Evolutionary conservation across 768 basidiomycete genomes (phyloP).

Genomic region (Daedaleopsis nitida): DNA sequence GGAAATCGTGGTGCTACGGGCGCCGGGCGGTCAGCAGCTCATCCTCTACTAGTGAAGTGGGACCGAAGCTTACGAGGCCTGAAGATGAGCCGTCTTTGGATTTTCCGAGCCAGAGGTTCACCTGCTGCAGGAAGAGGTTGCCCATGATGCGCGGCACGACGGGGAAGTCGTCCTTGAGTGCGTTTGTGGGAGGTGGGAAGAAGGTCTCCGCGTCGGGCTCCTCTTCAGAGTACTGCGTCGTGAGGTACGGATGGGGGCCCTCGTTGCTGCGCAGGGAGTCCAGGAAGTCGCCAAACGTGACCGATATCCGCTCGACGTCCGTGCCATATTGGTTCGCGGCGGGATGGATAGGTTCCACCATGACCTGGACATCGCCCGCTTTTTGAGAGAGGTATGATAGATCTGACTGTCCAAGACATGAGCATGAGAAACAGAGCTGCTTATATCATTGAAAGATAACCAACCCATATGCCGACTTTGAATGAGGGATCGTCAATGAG

Average conservation of each 20-base stretch:
- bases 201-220: constrained; percentile 29
- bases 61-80: constrained; percentile 27
- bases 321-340: constrained; percentile 30
- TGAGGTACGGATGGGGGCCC: constrained; percentile 29
- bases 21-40: background rate
- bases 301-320: constrained; percentile 27
- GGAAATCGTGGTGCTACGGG: constrained; percentile 34
- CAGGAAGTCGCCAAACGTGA: constrained; percentile 29
- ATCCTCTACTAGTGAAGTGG: background rate
- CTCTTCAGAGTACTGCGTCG: constrained; percentile 33
- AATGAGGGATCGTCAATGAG: constrained; percentile 29
- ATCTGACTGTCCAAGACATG: constrained; percentile 20
- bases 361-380: constrained; percentile 27
- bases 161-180: constrained; percentile 31
- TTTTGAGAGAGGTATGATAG: constrained; percentile 27
- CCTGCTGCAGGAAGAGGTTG: constrained; percentile 33
- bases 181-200: constrained; percentile 32
- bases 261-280: constrained; percentile 17
- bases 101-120: constrained; percentile 34
- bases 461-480: constrained; percentile 31
- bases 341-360: constrained; percentile 33
- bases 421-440: background rate
- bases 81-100: constrained; percentile 32
- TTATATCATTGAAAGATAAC: constrained; percentile 17
- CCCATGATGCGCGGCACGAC: constrained; percentile 30